Conservation (phyloP, 148 eudicot species). For the Cornus controversa region DNA sequence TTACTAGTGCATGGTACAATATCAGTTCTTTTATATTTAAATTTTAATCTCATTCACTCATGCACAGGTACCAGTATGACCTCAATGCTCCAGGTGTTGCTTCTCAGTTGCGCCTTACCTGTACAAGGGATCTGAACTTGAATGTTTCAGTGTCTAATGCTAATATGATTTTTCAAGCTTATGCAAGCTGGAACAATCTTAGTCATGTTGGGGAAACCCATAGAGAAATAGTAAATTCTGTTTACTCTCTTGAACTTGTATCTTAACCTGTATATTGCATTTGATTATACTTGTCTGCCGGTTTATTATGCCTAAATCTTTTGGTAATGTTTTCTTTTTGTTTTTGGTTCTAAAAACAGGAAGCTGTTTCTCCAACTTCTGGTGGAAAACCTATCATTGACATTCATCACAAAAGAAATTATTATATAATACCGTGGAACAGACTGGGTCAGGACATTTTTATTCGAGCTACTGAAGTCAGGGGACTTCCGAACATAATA, state of each 20-base stretch:
- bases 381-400: conserved; percentile 47
- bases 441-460: conserved; percentile 91
- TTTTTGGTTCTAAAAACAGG: conserved; percentile 38
- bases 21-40: background rate
- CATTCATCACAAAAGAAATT: conserved; percentile 66
- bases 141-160: conserved; percentile 86
- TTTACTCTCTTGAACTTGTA: background rate
- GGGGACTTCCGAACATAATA: conserved; percentile 65
- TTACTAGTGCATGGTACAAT: background rate
- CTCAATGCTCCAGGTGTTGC: conserved; percentile 72
- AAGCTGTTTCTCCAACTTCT: conserved; percentile 51
- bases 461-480: conserved; percentile 64
- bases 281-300: background rate
- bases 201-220: conserved; percentile 54
- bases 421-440: conserved; percentile 79
- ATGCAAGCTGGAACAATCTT: conserved; percentile 96
- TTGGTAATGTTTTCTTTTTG: background rate
- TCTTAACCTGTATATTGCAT: background rate
- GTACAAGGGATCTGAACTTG: conserved; percentile 80
- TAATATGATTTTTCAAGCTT: conserved; percentile 93
- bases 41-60: background rate
- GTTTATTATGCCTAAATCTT: background rate
- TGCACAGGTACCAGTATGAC: conserved; percentile 83
- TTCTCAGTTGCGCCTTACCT: conserved; percentile 84
- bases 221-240: conserved; percentile 36